These are phyloP conservation scores for Volvariella volvacea DNA, from an alignment of 1,284 basidiomycete species.

Conservation along the genomic window DNA sequence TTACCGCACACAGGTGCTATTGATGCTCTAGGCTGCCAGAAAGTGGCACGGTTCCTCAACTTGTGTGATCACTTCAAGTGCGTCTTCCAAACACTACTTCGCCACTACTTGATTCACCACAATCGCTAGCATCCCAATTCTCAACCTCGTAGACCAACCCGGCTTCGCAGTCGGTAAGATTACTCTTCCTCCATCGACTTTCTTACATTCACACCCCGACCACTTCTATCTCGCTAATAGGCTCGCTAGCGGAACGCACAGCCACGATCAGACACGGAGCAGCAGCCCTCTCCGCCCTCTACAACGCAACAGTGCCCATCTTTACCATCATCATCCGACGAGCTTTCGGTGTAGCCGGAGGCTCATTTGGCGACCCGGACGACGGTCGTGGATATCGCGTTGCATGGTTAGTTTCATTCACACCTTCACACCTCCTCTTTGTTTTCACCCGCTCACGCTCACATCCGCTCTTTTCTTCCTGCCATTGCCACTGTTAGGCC, in stretches of 20 bases:
- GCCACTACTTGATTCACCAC: constrained; percentile 15
- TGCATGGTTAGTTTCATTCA: constrained; percentile 26
- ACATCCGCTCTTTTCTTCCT: too few species aligned
- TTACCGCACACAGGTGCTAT: too few species aligned
- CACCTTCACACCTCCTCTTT: too few species aligned
- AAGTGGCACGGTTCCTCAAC: too few species aligned
- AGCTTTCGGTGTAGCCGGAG: constrained; percentile 36
- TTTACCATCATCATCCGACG: constrained; percentile 33
- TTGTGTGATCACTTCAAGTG: too few species aligned
- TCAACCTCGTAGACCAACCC: constrained; percentile 34
- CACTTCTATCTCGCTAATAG: constrained; percentile 13
- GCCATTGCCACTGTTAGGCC: constrained; percentile 25
- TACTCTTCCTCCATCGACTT: background rate
- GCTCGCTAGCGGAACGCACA: constrained; percentile 29
- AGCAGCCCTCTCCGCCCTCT: constrained; percentile 33
- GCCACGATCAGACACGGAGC: constrained; percentile 36
- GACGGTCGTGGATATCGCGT: constrained; percentile 29
- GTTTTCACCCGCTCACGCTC: too few species aligned
- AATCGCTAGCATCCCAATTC: constrained; percentile 22
- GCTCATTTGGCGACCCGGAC: constrained; percentile 31
- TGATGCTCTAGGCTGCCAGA: too few species aligned
- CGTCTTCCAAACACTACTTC: constrained; percentile 34
- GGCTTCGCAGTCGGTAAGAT: constrained; percentile 27
- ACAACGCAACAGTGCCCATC: constrained; percentile 30
- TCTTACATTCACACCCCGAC: background rate